Percentiles rank a stretch among this genome's conserved stretches.
phyloP scores from a whole-genome alignment of 441 rosid genomes.

The Mallotus repandus region DNA sequence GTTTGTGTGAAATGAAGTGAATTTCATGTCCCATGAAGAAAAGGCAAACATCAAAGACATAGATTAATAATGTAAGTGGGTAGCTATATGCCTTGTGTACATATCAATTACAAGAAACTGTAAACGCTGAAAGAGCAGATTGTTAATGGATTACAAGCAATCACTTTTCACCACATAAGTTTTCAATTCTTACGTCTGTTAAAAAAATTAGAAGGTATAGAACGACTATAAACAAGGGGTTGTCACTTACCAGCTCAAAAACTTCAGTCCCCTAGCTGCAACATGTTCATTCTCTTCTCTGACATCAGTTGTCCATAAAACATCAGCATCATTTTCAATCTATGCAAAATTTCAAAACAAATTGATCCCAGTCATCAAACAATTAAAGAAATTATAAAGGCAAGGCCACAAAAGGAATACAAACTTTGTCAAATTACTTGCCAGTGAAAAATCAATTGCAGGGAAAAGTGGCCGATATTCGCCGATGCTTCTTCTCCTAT shows the following conservation, averaged over 20 bases:
- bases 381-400: neutral
- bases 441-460: constrained; percentile 83
- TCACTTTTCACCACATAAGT: neutral
- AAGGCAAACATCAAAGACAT: no score
- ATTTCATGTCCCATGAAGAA: no score
- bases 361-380: constrained; percentile 5
- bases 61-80: no score
- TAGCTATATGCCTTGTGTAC: no score
- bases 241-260: constrained; percentile 57
- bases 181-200: neutral
- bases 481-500: constrained; percentile 68
- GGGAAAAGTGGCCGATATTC: constrained; percentile 76
- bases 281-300: constrained; percentile 70
- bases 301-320: constrained; percentile 64
- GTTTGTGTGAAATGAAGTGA: no score
- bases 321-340: constrained; percentile 69
- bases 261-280: constrained; percentile 77
- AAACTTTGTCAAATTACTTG: constrained; percentile 27
- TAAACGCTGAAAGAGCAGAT: no score
- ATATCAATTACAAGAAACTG: no score
- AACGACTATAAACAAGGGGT: constrained; percentile 3
- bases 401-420: neutral
- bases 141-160: no score
- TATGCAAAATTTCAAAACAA: constrained; percentile 25
- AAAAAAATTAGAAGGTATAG: neutral